These are phyloP conservation scores for Colletotrichum trifolii DNA, from an alignment of 2,329 filamentous ascomycete species.

Conservation along the genomic window DNA sequence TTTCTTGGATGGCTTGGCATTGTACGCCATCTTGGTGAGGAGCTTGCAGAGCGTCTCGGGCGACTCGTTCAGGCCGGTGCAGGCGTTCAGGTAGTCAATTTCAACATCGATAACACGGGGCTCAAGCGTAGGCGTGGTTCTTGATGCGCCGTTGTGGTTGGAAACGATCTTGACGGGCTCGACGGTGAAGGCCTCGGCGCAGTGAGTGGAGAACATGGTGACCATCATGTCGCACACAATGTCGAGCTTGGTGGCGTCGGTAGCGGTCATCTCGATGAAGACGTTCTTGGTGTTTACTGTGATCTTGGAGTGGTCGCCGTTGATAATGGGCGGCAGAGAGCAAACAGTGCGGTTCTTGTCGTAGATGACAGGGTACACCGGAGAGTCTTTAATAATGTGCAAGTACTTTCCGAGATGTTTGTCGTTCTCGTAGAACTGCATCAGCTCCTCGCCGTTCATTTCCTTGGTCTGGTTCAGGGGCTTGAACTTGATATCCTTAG, in stretches of 20 bases:
- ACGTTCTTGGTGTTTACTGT: conserved; percentile 90
- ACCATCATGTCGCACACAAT: conserved; percentile 96
- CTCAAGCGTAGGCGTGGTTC: conserved; percentile 83
- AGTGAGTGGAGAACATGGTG: conserved; percentile 96
- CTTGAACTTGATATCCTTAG: conserved; percentile 90
- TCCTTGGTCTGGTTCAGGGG: conserved; percentile 92
- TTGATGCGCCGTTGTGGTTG: conserved; percentile 86
- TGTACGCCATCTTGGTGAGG: conserved; percentile 88
- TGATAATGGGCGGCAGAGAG: conserved; percentile 97
- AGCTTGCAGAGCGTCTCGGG: conserved; percentile 81
- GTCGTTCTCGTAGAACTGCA: conserved; percentile 95
- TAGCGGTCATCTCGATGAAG: conserved; percentile 96
- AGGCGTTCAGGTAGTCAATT: conserved; percentile 92
- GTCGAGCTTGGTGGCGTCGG: conserved; percentile 94
- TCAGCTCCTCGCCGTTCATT: conserved; percentile 89
- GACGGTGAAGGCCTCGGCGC: conserved; percentile 87
- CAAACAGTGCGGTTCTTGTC: conserved; percentile 89
- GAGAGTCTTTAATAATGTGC: conserved; percentile 92
- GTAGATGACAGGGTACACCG: conserved; percentile 95
- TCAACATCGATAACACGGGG: conserved; percentile 83
- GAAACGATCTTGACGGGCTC: conserved; percentile 95
- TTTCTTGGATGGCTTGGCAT: conserved; percentile 78
- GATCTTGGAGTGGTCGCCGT: conserved; percentile 97
- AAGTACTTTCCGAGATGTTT: conserved; percentile 91
- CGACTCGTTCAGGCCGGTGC: conserved; percentile 83